Evolutionary conservation across 345 rosid species (phyloP).

Genomic region (Salix udensis): DNA sequence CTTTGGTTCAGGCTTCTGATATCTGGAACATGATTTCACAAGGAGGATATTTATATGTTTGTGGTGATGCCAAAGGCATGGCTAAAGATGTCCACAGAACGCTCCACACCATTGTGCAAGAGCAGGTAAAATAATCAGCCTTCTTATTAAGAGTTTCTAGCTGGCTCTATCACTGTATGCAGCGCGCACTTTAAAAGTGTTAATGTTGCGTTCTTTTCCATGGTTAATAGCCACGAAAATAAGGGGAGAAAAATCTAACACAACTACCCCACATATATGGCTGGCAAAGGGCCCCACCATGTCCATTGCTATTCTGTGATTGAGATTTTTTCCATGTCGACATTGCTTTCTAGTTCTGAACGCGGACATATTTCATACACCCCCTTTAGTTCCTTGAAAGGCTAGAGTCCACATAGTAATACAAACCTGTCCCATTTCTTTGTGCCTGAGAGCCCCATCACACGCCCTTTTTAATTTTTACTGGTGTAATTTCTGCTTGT

Average conservation of each 20-base stretch:
- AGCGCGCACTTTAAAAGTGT: too few relatives aligned
- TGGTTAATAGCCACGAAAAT: neutral
- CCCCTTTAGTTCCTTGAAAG: neutral
- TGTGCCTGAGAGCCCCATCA: neutral
- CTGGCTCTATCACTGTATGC: too few relatives aligned
- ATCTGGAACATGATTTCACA: slow-evolving; percentile 72
- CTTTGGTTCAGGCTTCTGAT: slow-evolving; percentile 53
- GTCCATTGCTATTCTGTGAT: neutral
- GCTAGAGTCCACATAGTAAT: neutral
- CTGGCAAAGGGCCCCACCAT: too few relatives aligned
- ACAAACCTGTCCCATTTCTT: neutral
- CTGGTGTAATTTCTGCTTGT: neutral
- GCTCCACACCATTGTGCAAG: slow-evolving; percentile 74
- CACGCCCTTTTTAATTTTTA: neutral
- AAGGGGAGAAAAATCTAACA: neutral
- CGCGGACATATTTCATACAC: neutral
- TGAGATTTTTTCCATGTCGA: neutral
- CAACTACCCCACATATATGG: neutral
- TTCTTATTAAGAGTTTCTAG: neutral
- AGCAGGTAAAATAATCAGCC: slow-evolving; percentile 52
- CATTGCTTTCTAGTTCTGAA: neutral
- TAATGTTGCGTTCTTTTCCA: neutral
- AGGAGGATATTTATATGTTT: slow-evolving; percentile 85
- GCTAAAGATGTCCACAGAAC: slow-evolving; percentile 91
- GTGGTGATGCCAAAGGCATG: slow-evolving; percentile 99